Base-by-base conservation (phyloP, 768 basidiomycete species). In the Phaffia tasmanica region DNA sequence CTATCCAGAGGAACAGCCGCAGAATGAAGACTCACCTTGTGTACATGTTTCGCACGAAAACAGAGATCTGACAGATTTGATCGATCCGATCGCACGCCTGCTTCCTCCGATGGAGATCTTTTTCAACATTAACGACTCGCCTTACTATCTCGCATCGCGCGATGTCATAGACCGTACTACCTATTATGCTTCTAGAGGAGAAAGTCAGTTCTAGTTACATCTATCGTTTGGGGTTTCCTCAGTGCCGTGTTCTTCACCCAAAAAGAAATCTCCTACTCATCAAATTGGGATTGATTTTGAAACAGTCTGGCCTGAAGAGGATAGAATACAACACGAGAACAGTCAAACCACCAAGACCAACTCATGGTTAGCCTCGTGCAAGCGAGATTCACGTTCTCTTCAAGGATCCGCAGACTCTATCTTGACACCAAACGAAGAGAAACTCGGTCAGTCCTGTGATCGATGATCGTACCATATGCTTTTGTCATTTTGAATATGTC, bases 81-180 rank as follows among this genome's bases (percentile, higher is more conserved):
- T 42, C 35, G 11, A 42, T 11, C 35, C 35, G 11, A 42, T 42
- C 11, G 35, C 35, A 4, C 35, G 11, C 35, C 35, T 42, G 35
- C 35, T 42, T 42, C 35, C 35, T 42, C 11, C 35, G 11, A 42
- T 42, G 35, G 35, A 42, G 35, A 42, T 42, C 35, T 11, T 42
- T 42, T 42, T 42, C 35, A 42, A 42, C 35, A 42, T 42, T 11
- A 42, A 42, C 11, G 35, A 42, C 35, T 42, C 35, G 35, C 64
- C 64, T 15, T 51, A 59, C 0, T 57, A 59, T 50, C 58, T 65
- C 50, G 57, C 64, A 16, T 57, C 56, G 23, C 21, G 53, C 35
- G 57, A 48, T 0, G 64, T 65, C 27, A 42, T 65, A 35, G 54
- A 65, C 64, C 57, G 57, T 3, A 51, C 64, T 8, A 65, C 57